Percentiles rank a stretch among this genome's conserved stretches.
Evolutionary conservation across 1,139 yeast species (phyloP).

Genomic region (Scheffersomyces quercinus): DNA sequence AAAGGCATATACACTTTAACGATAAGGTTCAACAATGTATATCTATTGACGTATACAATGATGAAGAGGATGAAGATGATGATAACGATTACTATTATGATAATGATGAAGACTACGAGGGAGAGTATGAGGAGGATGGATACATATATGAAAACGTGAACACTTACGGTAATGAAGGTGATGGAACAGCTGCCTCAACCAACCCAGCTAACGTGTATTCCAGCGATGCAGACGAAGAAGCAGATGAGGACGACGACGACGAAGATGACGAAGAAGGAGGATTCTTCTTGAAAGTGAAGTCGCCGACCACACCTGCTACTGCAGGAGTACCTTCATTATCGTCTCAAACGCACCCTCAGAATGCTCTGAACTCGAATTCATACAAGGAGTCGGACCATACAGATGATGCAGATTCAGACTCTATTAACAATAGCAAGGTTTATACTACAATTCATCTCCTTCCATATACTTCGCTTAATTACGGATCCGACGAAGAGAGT

Average conservation of each 20-base stretch:
- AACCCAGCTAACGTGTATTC: constrained; percentile 2
- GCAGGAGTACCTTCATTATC: constrained; percentile 17
- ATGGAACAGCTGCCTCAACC: background rate
- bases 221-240: constrained; percentile 8
- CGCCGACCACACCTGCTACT: constrained; percentile 33
- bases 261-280: constrained; percentile 70
- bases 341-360: background rate
- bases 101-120: constrained; percentile 26
- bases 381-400: constrained; percentile 12
- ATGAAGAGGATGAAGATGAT: constrained; percentile 29
- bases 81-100: constrained; percentile 17
- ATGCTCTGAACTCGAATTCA: background rate
- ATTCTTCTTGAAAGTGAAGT: constrained; percentile 58
- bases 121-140: constrained; percentile 22
- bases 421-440: constrained; percentile 22
- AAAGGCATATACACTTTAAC: constrained; percentile 82
- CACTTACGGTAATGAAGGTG: constrained; percentile 5
- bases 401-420: constrained; percentile 28
- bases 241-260: constrained; percentile 41
- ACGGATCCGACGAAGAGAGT: constrained; percentile 71
- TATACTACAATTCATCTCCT: constrained; percentile 66
- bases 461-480: constrained; percentile 81
- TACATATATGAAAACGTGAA: background rate
- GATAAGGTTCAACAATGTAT: constrained; percentile 93
- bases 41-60: constrained; percentile 53